Base-by-base conservation (phyloP, 164 flowering plant species). In the Saururus chinensis region DNA sequence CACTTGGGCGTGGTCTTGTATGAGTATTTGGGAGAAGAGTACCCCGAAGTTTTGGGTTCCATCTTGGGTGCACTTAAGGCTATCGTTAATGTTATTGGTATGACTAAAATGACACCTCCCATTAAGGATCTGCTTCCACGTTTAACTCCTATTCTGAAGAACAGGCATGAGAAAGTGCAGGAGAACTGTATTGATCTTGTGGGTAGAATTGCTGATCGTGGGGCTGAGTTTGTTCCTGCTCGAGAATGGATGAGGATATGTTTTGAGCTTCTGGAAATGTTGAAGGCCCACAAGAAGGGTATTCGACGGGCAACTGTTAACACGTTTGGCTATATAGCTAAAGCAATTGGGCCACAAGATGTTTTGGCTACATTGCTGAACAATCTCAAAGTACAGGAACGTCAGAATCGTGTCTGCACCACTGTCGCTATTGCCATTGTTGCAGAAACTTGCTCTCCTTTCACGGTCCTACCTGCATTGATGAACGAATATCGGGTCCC, bases 211-310 rank as follows among this genome's bases (percentile, higher is more conserved):
- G 99, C 97, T 60, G 97, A 93, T 56, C 95, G 99, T 73, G 99
- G 99, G 6, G 96, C 99, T 55, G 98, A 93, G 72, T 93, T 93
- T 78, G 98, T 93, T 48, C 96, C 99, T 10, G 99, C 99, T 7
- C 85, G 96, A 63, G 99, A 93, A 68, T 93, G 97, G 99, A 93
- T 90, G 99, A 86, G 97, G 74, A 90, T 93, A 16, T 93, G 99
- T 66, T 90, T 90, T 73, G 99, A 93, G 80, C 92, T 93, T 56
- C 88, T 90, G 40, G 99, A 93, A 78, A 93, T 93, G 99, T 90
- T 93, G 55, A 90, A 93, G 63, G 99, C 99, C 52, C 99, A 93
- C 77, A 93, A 90, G 74, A 93, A 88, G 72, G 99, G 99, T 19
- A 93, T 93, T 60, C 81, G 96, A 16, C 71, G 97, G 54, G 99